A percentile compares a stretch with the other conserved stretches of the same genome.
phyloP scores from a whole-genome alignment of 2,329 filamentous ascomycete species.

The Meredithiella fracta region DNA sequence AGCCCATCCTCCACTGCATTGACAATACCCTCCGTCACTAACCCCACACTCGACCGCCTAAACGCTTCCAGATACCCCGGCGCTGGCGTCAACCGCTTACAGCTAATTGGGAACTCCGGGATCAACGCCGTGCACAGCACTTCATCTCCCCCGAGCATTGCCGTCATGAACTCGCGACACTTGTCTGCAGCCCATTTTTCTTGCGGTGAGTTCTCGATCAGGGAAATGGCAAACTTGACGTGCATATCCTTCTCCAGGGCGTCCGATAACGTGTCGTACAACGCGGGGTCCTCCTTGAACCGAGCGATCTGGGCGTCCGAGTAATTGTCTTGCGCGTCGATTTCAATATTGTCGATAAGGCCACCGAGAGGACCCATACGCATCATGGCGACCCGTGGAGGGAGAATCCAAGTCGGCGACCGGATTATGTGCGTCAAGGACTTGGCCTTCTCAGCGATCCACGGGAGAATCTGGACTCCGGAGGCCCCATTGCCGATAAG shows the following conservation, averaged over 20 bases:
- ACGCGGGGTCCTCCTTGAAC: constrained; percentile 29
- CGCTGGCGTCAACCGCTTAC: constrained; percentile 33
- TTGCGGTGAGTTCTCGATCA: constrained; percentile 25
- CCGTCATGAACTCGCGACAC: constrained; percentile 31
- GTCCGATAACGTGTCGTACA: constrained; percentile 32
- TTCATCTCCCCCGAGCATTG: constrained; percentile 31
- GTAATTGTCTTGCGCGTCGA: constrained; percentile 17
- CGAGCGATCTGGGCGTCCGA: constrained; percentile 25
- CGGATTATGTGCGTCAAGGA: constrained; percentile 28
- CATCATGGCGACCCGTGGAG: constrained; percentile 22
- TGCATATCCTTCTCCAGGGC: constrained; percentile 30
- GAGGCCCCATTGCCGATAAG: constrained; percentile 42
- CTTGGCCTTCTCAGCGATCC: constrained; percentile 28
- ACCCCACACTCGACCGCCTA: constrained; percentile 29
- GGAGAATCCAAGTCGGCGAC: constrained; percentile 28
- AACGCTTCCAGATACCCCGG: constrained; percentile 33
- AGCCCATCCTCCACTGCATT: constrained; percentile 32
- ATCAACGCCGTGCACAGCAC: constrained; percentile 34
- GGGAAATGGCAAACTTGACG: constrained; percentile 27
- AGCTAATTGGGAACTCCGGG: constrained; percentile 32
- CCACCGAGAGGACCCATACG: constrained; percentile 22
- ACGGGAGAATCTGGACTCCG: constrained; percentile 36
- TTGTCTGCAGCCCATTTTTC: constrained; percentile 27
- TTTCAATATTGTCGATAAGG: constrained; percentile 17
- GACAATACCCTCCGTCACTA: constrained; percentile 30